Base-by-base conservation (phyloP, 73 alveolate genomes). In the Paramecium biaurelia region DNA sequence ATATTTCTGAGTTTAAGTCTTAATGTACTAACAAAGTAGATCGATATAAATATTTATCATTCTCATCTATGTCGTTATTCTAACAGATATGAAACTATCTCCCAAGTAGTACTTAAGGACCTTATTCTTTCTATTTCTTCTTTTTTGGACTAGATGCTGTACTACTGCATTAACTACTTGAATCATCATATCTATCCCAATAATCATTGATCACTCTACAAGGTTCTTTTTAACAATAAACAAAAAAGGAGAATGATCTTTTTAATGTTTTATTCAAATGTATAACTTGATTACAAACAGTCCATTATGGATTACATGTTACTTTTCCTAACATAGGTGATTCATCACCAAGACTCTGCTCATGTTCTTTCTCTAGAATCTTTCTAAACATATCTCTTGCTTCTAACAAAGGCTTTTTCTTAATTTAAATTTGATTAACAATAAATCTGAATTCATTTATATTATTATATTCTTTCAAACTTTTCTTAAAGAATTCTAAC, bases 231-330 rank as follows among this genome's bases (percentile, higher is more conserved):
- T 79, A 45, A 24, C 70, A 30, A 45, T 79, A 79, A 24, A 79
- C 90, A 47, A 79, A 79, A 47, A 79, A 79, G 12, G 90, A 79
- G 24, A 79, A 79, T 23, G 90, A 79, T 43, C 90, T 21, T 41
- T 79, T 79, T 11, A 79, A 7, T 3, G 90, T 41, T 26, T 24
- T 79, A 47, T 79, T 79, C 43, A 79, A 21, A 15, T 45, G 26
- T 6, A 79, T 41, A 1, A 79, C 90, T 21, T 79, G 8, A 8
- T n/a, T 41, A 24, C 90, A 79, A 1, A 79, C 74, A 5, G 90
- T 79, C 90, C 90, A 79, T 41, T 79, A 20, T 4, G 86, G 56
- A 72, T 32, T 30, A 43, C 74, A 47, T 45, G 23, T 21, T 1
- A 79, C 28, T 14, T 21, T 43, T 0, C 11, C 57, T 79, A 30